Evolutionary conservation across 306 rosid genomes (phyloP).

Genomic region (Cucumis sativus): DNA sequence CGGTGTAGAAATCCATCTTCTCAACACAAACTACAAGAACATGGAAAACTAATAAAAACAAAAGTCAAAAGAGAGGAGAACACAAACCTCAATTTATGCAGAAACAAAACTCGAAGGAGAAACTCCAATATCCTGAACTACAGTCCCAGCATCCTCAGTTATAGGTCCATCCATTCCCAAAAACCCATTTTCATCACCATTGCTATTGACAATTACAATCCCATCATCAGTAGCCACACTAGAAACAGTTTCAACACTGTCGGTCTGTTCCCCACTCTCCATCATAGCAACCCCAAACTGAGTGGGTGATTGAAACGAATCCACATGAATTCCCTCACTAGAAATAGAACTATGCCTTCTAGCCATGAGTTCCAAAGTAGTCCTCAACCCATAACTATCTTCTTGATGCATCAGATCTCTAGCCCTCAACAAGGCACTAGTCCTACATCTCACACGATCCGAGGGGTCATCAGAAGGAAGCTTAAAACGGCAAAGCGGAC

Average conservation of each 20-base stretch:
- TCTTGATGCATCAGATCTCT: conserved; percentile 37
- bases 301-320: neutral
- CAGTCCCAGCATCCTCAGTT: conserved; percentile 8
- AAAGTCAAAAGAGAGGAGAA: neutral
- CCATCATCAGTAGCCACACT: conserved; percentile 10
- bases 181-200: conserved; percentile 6
- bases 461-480: conserved; percentile 19
- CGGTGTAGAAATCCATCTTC: neutral
- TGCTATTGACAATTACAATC: neutral
- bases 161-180: neutral
- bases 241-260: conserved; percentile 10
- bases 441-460: neutral
- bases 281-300: conserved; percentile 7
- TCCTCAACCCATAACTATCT: conserved; percentile 41
- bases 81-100: conserved; percentile 9
- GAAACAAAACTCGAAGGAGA: conserved; percentile 6
- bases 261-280: neutral
- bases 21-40: neutral
- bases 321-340: neutral
- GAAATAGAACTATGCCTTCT: conserved; percentile 25
- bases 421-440: conserved; percentile 24
- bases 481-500: conserved; percentile 71
- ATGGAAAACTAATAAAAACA: neutral
- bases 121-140: conserved; percentile 9
- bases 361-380: conserved; percentile 50